phyloP scores from a whole-genome alignment of 2,329 filamentous ascomycete genomes.

The Corinectria fuckeliana region DNA sequence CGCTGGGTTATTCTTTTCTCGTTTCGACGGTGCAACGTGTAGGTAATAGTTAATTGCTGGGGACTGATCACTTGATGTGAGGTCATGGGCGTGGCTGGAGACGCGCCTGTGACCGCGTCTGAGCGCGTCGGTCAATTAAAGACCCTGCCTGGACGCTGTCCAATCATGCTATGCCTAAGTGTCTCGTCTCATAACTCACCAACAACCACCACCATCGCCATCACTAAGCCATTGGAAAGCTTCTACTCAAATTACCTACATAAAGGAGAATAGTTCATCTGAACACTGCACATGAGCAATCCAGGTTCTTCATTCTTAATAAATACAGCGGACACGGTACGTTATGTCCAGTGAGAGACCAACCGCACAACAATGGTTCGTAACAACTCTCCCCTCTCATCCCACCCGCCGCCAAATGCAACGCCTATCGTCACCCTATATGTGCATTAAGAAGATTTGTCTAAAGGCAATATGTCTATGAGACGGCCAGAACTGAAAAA shows the following conservation, averaged over 20 bases:
- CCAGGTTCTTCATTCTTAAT: not conserved
- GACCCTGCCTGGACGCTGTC: conserved; percentile 17
- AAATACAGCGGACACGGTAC: not conserved
- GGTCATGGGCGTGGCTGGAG: conserved; percentile 39
- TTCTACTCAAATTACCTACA: not conserved
- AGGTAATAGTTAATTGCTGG: conserved; percentile 15
- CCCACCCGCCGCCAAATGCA: conserved; percentile 11
- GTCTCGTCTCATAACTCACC: no score
- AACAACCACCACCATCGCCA: not conserved
- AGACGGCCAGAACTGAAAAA: conserved; percentile 13
- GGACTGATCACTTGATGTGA: conserved; percentile 26
- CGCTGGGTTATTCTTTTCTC: not conserved
- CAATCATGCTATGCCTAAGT: conserved; percentile 2
- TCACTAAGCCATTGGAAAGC: not conserved
- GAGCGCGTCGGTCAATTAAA: conserved; percentile 41
- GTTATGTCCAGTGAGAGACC: not conserved
- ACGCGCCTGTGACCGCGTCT: conserved; percentile 42
- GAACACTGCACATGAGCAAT: not conserved
- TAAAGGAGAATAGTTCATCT: not conserved
- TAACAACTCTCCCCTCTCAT: conserved; percentile 13
- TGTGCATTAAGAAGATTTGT: conserved; percentile 32
- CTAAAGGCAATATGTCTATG: conserved; percentile 24
- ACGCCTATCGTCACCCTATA: conserved; percentile 33
- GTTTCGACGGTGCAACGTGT: conserved; percentile 5
- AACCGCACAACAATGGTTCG: conserved; percentile 1